Base-by-base conservation (phyloP, 1,284 basidiomycete species). In the Leccinum fuscescens region DNA sequence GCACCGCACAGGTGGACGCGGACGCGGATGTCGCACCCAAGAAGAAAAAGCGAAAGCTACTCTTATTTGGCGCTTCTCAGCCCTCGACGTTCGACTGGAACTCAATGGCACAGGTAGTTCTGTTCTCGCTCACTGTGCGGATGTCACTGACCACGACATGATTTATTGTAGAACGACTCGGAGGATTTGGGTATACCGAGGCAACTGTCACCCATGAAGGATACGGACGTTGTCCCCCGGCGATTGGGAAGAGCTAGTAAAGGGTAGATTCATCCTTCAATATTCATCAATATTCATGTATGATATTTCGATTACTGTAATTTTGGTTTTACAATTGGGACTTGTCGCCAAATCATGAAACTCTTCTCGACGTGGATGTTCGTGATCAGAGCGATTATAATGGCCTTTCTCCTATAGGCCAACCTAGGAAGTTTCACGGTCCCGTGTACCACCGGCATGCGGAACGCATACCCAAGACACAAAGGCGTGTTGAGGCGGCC, bases 341-440 rank as follows among this genome's bases (percentile, higher is more conserved):
- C 35, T 29, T 89, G 80, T 89, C 64, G 85, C 88, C 88, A 74
- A 82, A 78, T 79, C 85, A 90, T 90, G 88, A 90, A 90, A 90
- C 88, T 88, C 88, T 81, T 82, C 78, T 82, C 84, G 67, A 80
- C 86, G 86, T 90, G 72, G 73, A 71, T 68, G 67, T 70, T 67
- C 79, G 86, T 82, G 84, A 84, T 86, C 74, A 79, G 86, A 89
- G 88, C 84, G 88, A 89, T 90, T 89, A 90, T 84, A 74, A 78
- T 81, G 88, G 88, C 84, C 74, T 52, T 66, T 74, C 78, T 64
- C 54, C 62, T 89, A 83, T 82, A 65, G 73, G 79, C 84, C 82
- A 78, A 76, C 81, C 78, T 71, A 65, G 67, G 61, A 67, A 68
- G 66, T 64, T 66, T 76, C 79, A 77, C 77, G 68, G 49, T 61